phyloP scores from a whole-genome alignment of 352 stramenopile genomes.

The Detonula confervacea region DNA sequence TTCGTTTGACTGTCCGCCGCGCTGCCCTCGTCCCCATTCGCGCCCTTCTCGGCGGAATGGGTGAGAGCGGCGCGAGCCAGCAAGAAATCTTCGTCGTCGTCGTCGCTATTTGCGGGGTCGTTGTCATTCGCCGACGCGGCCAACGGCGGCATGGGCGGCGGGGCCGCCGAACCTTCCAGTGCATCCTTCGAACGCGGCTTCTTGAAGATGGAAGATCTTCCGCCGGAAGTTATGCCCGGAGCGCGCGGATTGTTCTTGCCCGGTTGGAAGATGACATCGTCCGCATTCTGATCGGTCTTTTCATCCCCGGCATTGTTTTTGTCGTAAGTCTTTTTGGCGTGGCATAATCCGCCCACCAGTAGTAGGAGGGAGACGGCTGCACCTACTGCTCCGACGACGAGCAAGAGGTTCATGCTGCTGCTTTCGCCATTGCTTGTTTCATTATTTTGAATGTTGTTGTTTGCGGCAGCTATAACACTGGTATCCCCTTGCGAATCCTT shows the following conservation, averaged over 20 bases:
- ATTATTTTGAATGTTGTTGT: neutral
- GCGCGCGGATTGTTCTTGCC: constrained; percentile 27
- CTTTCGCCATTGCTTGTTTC: neutral
- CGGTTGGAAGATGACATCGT: constrained; percentile 16
- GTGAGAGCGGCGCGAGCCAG: constrained; percentile 32
- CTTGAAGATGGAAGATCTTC: constrained; percentile 17
- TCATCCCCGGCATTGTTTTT: neutral
- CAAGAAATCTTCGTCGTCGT: constrained; percentile 36
- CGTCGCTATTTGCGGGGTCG: neutral
- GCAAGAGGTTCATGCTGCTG: constrained; percentile 30
- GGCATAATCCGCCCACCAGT: constrained; percentile 38
- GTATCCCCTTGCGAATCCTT: neutral
- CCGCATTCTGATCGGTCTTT: neutral
- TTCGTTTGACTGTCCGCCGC: constrained; percentile 1
- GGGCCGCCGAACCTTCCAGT: constrained; percentile 1
- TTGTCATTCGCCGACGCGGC: neutral
- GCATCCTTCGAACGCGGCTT: constrained; percentile 1
- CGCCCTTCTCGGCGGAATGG: constrained; percentile 2
- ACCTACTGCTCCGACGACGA: constrained; percentile 44
- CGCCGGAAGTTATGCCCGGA: neutral
- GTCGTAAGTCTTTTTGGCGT: constrained; percentile 31
- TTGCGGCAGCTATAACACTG: neutral
- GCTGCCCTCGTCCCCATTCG: neutral
- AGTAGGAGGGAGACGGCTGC: constrained; percentile 40
- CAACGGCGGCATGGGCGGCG: neutral